Evolutionary conservation across 192 early-diverging fungal species (phyloP), one percentile per base, ranked within the genome.

Genomic region (Entomortierella lignicola): DNA sequence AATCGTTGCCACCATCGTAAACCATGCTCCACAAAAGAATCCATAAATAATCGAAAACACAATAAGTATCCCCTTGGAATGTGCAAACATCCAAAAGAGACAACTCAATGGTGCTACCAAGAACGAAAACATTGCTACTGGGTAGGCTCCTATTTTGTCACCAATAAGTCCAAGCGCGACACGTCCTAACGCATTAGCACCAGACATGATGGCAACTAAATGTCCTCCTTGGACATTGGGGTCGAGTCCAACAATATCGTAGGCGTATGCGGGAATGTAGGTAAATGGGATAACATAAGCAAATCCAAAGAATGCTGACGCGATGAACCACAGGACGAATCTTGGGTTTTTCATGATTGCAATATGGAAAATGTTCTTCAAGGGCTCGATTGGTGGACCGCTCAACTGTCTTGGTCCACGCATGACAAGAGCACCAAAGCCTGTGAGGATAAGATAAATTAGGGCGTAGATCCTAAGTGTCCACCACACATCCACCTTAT

Each of bases 1-100:
- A 54, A 83, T 69, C 47, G 71, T 73, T 17, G 77, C 68, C 8
- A 74, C 75, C 44, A 80, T 27, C 23, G 71, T 80, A 47, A 83
- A 77, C 43, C 69, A 72, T 39, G 55, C 66, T 7, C 82, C 73
- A 11, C 50, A 66, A 66, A 83, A 80, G 77, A 80, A 80, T 29
- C 75, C 69, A 27, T 65, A 65, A 52, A 77, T 51, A 55, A 77
- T 48, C 29, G 74, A 69, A 53, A 77, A 77, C 4, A 58, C 74
- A 29, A 77, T 55, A 53, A 77, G 43, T 0, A 66, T 60, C 25
- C 74, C 66, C 29, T 77, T 41, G 0, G 74, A 47, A 42, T 77
- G 70, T 25, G 73, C 56, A 74, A 81, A 87, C 75, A 87, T 79
- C 68, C 82, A 81, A 21, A 85, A 64, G 43, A 77, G 59, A 53